These are phyloP conservation scores for Microdochium paspali DNA, from an alignment of 2,329 filamentous ascomycete species.

Conservation along the genomic window DNA sequence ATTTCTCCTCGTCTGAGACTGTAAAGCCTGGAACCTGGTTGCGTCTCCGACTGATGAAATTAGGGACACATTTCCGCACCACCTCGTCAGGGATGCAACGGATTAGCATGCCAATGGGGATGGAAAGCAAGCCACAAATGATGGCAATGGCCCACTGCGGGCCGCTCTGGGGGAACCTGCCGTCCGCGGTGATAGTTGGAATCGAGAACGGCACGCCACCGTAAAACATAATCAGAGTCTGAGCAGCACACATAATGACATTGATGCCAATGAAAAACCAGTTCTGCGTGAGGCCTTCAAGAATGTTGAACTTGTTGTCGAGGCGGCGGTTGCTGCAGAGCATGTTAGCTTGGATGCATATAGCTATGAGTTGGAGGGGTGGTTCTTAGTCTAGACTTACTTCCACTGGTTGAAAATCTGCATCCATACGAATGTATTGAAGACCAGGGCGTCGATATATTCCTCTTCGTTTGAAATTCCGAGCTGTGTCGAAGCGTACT, in stretches of 20 bases:
- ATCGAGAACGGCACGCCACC: constrained; percentile 77
- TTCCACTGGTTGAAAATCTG: constrained; percentile 99
- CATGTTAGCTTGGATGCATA: constrained; percentile 10
- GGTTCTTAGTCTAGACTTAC: no score
- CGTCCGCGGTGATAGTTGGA: constrained; percentile 26
- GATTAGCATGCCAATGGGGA: constrained; percentile 73
- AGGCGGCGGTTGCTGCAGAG: constrained; percentile 67
- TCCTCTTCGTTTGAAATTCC: constrained; percentile 33
- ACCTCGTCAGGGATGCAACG: constrained; percentile 73
- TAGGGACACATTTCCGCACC: constrained; percentile 41
- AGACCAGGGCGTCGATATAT: constrained; percentile 72
- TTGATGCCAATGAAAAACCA: constrained; percentile 86
- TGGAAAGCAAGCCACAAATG: constrained; percentile 72
- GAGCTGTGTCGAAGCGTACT: constrained; percentile 60
- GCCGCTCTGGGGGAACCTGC: constrained; percentile 44
- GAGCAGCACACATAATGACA: constrained; percentile 76
- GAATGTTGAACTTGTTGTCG: constrained; percentile 92
- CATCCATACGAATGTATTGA: constrained; percentile 99
- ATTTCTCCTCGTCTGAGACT: constrained; percentile 57
- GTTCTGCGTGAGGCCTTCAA: constrained; percentile 78
- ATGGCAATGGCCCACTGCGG: constrained; percentile 83
- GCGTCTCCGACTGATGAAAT: constrained; percentile 39
- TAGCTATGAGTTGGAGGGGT: constrained; percentile 2
- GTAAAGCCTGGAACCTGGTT: constrained; percentile 42
- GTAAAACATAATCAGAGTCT: constrained; percentile 82